Evolutionary conservation across 2,329 filamentous ascomycete genomes (phyloP).

Genomic region (Blastomyces silverae): DNA sequence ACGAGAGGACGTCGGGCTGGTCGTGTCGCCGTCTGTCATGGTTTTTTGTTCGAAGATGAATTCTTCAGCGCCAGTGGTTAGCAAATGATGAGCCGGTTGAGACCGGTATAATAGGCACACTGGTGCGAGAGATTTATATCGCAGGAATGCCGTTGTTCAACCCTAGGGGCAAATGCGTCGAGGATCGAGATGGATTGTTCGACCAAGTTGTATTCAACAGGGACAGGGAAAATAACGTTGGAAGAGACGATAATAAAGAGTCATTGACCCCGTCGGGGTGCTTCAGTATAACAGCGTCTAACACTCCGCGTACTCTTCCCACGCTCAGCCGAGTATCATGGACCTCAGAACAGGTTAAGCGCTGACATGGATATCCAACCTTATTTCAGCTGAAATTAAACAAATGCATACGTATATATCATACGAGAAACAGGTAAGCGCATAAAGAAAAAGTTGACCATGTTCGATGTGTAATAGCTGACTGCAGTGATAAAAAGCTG

Average conservation of each 20-base stretch:
- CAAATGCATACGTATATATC: not conserved
- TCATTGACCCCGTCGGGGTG: too few relatives aligned
- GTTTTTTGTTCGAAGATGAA: not conserved
- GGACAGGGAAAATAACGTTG: too few relatives aligned
- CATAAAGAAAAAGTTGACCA: not conserved
- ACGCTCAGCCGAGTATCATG: too few relatives aligned
- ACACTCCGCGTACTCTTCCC: too few relatives aligned
- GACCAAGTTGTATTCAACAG: too few relatives aligned
- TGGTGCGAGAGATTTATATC: not conserved
- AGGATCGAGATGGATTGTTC: not conserved
- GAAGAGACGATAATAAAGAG: too few relatives aligned
- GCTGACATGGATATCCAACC: not conserved
- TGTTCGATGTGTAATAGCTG: not conserved
- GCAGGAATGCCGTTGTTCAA: not conserved
- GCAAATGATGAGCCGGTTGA: not conserved
- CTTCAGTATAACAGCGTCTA: too few relatives aligned
- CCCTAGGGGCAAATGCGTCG: not conserved
- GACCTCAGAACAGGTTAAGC: too few relatives aligned
- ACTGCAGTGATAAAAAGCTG: not conserved
- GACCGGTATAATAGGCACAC: not conserved
- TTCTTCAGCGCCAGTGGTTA: not conserved
- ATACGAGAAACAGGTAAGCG: not conserved
- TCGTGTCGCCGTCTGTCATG: not conserved
- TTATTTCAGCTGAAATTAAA: too few relatives aligned
- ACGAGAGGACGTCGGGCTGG: not conserved